Base-by-base conservation (phyloP, 2,329 filamentous ascomycete species). In the Thielaviopsis populi region DNA sequence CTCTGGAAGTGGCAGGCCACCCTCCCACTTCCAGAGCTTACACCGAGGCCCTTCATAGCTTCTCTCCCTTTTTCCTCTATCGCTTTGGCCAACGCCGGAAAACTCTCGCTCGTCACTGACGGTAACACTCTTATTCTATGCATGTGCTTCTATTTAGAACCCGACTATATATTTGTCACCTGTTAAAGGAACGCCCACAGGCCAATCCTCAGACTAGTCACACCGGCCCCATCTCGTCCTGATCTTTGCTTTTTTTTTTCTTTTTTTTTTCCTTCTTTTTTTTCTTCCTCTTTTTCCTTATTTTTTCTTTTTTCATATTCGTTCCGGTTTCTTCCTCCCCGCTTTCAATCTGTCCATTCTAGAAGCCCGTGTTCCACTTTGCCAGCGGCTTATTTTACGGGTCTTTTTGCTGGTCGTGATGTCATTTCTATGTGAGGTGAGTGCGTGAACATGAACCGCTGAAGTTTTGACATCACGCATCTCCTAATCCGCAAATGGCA, bases 321-420 rank as follows among this genome's bases (percentile, higher is more conserved):
- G 53, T 56, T 56, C 53, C 53, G 53, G 53, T 56, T 56, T 56
- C 17, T 56, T 37, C 53, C 53, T 33, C 53, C 30, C 53, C n/a
- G 53, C 15, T n/a, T 56, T 56, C 27, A 37, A 56, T 19, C n/a
- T 56, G 53, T 11, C 53, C 53, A 56, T 56, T 56, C 30, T 33
- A 15, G 50, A n/a, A 30, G 11, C 50, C 8, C 30, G 27, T 27
- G 50, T 33, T 33, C 27, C 53, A 37, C 53, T 37, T 56, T 33
- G 53, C 15, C 53, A 56, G 53, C 27, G 30, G 53, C 37, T 56
- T 56, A 33, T 56, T 56, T 56, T 37, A 30, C 53, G 27, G 53
- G 30, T 11, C 27, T 33, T 10, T 33, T 37, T 17, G 53, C 19
- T 19, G 30, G 27, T 13, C 27, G 30, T 56, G 53, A 56, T 56